Evolutionary conservation across 495 filamentous ascomycete genomes (phyloP).

Genomic region (Stereocaulon alpinum): DNA sequence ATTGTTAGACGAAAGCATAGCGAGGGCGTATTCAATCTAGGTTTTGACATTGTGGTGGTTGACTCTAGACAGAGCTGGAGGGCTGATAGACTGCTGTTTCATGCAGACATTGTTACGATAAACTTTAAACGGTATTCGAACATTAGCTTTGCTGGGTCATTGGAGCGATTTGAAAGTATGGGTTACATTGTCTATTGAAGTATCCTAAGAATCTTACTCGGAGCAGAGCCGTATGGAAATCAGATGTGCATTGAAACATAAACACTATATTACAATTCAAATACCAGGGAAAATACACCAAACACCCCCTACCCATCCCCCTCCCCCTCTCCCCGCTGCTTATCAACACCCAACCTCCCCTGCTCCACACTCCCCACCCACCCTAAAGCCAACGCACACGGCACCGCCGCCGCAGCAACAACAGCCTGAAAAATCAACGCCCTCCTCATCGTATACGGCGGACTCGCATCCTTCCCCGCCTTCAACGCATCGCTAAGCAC

Average conservation of each 20-base stretch:
- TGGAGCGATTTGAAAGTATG: too few relatives aligned
- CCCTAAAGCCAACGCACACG: constrained; percentile 58
- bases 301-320: neutral
- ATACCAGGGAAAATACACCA: neutral
- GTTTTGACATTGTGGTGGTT: too few relatives aligned
- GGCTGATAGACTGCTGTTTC: too few relatives aligned
- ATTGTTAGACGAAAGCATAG: neutral
- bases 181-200: too few relatives aligned
- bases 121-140: too few relatives aligned
- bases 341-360: constrained; percentile 47
- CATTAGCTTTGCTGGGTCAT: too few relatives aligned
- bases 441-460: constrained; percentile 58
- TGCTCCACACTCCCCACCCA: constrained; percentile 44
- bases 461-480: constrained; percentile 41
- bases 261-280: neutral
- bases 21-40: constrained; percentile 3
- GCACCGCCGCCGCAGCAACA: constrained; percentile 51
- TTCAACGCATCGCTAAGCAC: constrained; percentile 71
- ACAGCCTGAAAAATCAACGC: constrained; percentile 74
- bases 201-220: too few relatives aligned
- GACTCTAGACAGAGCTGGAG: too few relatives aligned
- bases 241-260: too few relatives aligned
- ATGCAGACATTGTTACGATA: too few relatives aligned
- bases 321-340: neutral
- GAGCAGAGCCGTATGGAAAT: too few relatives aligned